phyloP scores from a whole-genome alignment of 2,329 filamentous ascomycete species.

The Colletotrichum filicis region DNA sequence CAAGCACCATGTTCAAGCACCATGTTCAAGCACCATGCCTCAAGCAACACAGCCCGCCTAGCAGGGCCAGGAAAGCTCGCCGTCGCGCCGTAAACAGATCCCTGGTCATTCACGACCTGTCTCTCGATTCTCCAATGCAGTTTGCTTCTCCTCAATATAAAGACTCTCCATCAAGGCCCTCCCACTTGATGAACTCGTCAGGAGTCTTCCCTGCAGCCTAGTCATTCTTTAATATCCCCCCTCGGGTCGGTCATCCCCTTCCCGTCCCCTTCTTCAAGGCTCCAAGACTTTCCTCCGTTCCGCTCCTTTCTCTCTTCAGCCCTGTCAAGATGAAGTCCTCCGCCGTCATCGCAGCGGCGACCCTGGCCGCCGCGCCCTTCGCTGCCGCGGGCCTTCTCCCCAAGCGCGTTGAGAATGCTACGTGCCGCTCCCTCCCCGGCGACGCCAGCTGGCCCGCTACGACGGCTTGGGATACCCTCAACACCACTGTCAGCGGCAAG shows the following conservation, averaged over 20 bases:
- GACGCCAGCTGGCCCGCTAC: constrained; percentile 64
- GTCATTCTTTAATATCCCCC: constrained; percentile 24
- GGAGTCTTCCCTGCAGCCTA: constrained; percentile 34
- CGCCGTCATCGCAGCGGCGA: constrained; percentile 18
- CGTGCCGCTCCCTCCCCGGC: constrained; percentile 60
- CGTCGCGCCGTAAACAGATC: not conserved
- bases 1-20: constrained; percentile 10
- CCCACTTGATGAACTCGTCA: constrained; percentile 15
- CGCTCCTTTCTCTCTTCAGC: not conserved
- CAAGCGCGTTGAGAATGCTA: constrained; percentile 22
- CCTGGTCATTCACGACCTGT: not conserved
- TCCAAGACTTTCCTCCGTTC: not conserved
- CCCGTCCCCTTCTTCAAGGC: constrained; percentile 1
- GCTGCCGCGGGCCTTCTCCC: constrained; percentile 24
- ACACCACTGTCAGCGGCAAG: constrained; percentile 59
- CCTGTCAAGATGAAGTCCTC: constrained; percentile 31
- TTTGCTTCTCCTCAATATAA: constrained; percentile 23
- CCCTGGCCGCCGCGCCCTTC: constrained; percentile 25
- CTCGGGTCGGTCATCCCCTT: not conserved
- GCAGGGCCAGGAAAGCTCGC: constrained; percentile 5
- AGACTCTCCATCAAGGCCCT: constrained; percentile 23
- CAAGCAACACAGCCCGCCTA: not conserved
- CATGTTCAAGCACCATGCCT: not conserved
- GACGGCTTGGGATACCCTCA: constrained; percentile 60
- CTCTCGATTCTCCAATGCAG: not conserved